Percentiles rank a stretch among this genome's conserved stretches.
Evolutionary conservation across 2,329 filamentous ascomycete genomes (phyloP).

Genomic region (Penicillium sclerotiorum): DNA sequence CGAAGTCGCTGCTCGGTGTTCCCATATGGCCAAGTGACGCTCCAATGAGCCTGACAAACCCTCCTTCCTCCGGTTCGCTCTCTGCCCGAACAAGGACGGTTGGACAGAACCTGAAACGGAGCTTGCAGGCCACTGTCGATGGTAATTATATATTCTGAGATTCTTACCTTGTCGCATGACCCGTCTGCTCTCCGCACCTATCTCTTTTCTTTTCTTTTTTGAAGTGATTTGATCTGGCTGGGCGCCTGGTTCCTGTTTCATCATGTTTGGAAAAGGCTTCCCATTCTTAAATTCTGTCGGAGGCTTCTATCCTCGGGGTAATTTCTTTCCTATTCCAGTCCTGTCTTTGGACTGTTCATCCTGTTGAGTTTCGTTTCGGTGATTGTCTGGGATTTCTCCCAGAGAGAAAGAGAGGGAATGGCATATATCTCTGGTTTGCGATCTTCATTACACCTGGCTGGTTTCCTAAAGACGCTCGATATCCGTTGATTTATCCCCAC

Average conservation of each 20-base stretch:
- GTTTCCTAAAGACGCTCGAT: conserved; percentile 16
- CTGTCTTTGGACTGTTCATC: not conserved
- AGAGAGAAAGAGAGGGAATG: conserved; percentile 4
- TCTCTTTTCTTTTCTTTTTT: conserved; percentile 12
- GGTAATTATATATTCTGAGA: conserved; percentile 41
- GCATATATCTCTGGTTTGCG: conserved; percentile 13
- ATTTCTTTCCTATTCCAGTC: conserved; percentile 24
- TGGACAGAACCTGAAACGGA: conserved; percentile 45
- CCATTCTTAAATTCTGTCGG: conserved; percentile 40
- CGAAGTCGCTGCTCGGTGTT: conserved; percentile 1
- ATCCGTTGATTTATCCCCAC: conserved; percentile 21
- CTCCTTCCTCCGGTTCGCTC: conserved; percentile 44
- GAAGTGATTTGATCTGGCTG: conserved; percentile 12
- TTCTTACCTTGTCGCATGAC: conserved; percentile 16
- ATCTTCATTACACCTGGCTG: conserved; percentile 11
- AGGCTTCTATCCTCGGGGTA: conserved; percentile 47
- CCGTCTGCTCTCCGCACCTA: conserved; percentile 6
- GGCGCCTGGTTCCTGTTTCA: conserved; percentile 18
- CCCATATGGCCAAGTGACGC: conserved; percentile 9
- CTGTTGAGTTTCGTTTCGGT: not conserved
- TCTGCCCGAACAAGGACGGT: conserved; percentile 40
- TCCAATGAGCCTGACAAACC: conserved; percentile 48
- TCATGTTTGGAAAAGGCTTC: conserved; percentile 46
- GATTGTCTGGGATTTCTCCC: conserved; percentile 1
- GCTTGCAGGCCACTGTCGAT: conserved; percentile 48